Evolutionary conservation across 257 asterid genomes (phyloP).

Genomic region (Henckelia pumila): DNA sequence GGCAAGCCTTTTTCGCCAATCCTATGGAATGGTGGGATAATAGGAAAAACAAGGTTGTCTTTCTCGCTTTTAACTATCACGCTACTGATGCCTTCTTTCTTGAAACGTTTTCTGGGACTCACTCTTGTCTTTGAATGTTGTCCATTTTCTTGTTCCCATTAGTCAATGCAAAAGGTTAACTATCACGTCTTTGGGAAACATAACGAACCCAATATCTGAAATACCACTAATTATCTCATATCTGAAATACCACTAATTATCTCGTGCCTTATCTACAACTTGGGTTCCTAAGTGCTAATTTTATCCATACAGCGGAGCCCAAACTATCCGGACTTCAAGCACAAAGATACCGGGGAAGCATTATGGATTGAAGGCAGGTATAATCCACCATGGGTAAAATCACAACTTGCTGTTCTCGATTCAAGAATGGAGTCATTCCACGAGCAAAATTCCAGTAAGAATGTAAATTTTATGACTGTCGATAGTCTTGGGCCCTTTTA

Average conservation of each 20-base stretch:
- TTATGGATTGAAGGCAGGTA: constrained; percentile 85
- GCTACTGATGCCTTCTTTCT: neutral
- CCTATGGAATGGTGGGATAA: constrained; percentile 99
- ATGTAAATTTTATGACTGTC: constrained; percentile 45
- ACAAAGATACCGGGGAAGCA: constrained; percentile 94
- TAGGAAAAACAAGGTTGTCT: constrained; percentile 82
- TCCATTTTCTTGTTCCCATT: neutral
- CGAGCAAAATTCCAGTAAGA: constrained; percentile 51
- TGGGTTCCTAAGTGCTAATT: too few species aligned
- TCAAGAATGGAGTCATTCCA: constrained; percentile 67
- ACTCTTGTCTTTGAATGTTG: too few species aligned
- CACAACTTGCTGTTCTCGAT: constrained; percentile 82
- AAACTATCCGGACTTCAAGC: constrained; percentile 95
- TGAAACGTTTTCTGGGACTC: too few species aligned
- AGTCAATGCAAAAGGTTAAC: neutral
- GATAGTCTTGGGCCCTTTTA: constrained; percentile 28
- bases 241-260: neutral
- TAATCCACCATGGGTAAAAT: constrained; percentile 91
- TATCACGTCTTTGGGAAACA: neutral
- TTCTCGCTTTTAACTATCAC: neutral
- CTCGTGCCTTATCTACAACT: constrained; percentile 17
- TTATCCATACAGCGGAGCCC: constrained; percentile 64
- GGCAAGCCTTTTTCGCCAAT: constrained; percentile 97
- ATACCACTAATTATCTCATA: too few species aligned
- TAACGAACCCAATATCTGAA: neutral